Evolutionary conservation across 495 filamentous ascomycete genomes (phyloP), one percentile per base, ranked within the genome.

Genomic region (Xylaria sp.): DNA sequence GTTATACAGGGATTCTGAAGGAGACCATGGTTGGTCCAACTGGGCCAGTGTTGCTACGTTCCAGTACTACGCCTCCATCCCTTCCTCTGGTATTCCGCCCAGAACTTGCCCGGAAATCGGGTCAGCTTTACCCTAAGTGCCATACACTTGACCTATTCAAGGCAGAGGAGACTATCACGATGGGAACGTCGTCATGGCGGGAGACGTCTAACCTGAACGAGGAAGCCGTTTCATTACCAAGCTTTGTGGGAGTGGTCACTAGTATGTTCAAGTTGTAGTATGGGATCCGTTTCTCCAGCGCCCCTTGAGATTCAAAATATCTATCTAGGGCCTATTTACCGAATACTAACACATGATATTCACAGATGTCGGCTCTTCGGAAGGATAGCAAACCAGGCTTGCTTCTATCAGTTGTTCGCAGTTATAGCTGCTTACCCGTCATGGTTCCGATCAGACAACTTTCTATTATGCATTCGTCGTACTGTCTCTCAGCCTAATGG

Each of bases 1-100:
- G 59, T 64, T 70, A 41, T 53, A 57, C 59, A 65, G 61, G 50
- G 59, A 64, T 70, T 6, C 17, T 33, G 21, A 26, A 61, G 66
- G 12, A 44, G 12, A 33, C 2, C 29, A 37, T 48, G 66, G 66
- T 41, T 44, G 41, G 24, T 31, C 26, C 21, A 48, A 44, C 53
- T n/a, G 29, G 55, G 52, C 3, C 53, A 5, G 40, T 52, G 50
- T 48, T 68, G 66, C 55, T 68, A 68, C 66, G 52, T 61, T 68
- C 17, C 66, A 68, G 40, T 59, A 35, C 46, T 67, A 40, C 50
- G 24, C 29, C 26, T 58, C 33, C 40, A n/a, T 61, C 33, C 41
- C 17, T 46, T n/a, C 14, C 35, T 55, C 48, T 29, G 48, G 37
- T 29, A n/a, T 43, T 43, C 37, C 59, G 9, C 59, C 37, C 17